Evolutionary conservation across 139 green algal genomes (phyloP), one percentile per base, ranked within the genome.

Genomic region (Closterium sp.): DNA sequence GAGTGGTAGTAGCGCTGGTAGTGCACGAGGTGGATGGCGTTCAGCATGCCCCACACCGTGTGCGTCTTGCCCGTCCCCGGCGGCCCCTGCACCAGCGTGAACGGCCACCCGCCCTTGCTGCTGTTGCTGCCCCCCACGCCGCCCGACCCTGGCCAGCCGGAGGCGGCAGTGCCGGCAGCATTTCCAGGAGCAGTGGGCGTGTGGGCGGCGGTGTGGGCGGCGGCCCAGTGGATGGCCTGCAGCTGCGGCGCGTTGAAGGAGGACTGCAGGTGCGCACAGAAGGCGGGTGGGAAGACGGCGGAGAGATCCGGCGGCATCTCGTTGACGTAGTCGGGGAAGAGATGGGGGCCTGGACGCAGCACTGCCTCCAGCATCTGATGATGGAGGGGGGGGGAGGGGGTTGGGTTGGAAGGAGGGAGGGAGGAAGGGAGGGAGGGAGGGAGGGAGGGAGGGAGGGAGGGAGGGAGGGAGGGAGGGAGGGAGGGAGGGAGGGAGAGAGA

Each of bases 61-160:
- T 99, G 97, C 19, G 98, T 99, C 95, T 99, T 99, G 70, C 98
- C 98, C 2, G 98, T 99, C 42, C 98, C 98, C 9, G 97, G 97
- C 2, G 97, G 97, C 2, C 97, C 97, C 93, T 98, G 97, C 50
- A 98, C 96, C 11, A 98, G 94, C 9, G 96, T 96, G 45, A 98
- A 95, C 86, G 91, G 91, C 91, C 91, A 93, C 88, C 89, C 89
- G 34, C 24, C 88, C 85, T 89, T 92, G 42, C 85, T 70, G 84
- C 28, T 85, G 28, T n/a, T 90, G 34, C 87, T 10, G 87, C 87
- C 3, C 34, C 34, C 87, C n/a, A n/a, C n/a, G 27, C 87, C 4
- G 6, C 87, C 27, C n/a, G 10, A 28, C n/a, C 90, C 27, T 9
- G 4, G 88, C 24, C 88, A 86, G 88, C 28, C n/a, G 42, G 31